A percentile compares a stretch with the other conserved stretches of the same genome.
Evolutionary conservation across 2,329 filamentous ascomycete species (phyloP).

Genomic region (Aureobasidium sp.): DNA sequence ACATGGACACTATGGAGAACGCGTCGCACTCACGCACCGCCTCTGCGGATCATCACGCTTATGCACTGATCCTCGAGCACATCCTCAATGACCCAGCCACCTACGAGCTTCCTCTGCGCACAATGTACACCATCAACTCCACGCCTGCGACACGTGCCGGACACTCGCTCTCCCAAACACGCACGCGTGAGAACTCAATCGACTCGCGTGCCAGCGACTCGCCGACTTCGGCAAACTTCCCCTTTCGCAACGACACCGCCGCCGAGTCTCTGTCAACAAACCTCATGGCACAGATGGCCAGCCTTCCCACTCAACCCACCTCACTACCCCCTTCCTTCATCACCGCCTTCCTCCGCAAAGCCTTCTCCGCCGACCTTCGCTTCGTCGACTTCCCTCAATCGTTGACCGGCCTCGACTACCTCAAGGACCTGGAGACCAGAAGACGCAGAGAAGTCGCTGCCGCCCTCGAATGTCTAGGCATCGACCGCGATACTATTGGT

Average conservation of each 20-base stretch:
- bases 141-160: conserved; percentile 34
- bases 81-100: conserved; percentile 51
- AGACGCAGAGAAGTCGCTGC: conserved; percentile 49
- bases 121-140: conserved; percentile 59
- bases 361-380: conserved; percentile 47
- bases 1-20: conserved; percentile 10
- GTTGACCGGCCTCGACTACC: conserved; percentile 56
- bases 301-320: conserved; percentile 50
- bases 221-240: conserved; percentile 29
- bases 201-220: conserved; percentile 21
- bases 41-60: conserved; percentile 25
- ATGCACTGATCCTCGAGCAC: conserved; percentile 46
- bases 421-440: conserved; percentile 53
- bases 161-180: conserved; percentile 21
- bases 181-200: conserved; percentile 2
- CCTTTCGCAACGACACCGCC: conserved; percentile 19
- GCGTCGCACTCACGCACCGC: conserved; percentile 22
- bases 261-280: conserved; percentile 41
- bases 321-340: conserved; percentile 55
- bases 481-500: conserved; percentile 38
- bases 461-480: conserved; percentile 45
- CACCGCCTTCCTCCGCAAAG: conserved; percentile 50
- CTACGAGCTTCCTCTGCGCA: conserved; percentile 58
- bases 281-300: conserved; percentile 48
- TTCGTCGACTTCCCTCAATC: conserved; percentile 58